phyloP scores from a whole-genome alignment of 2,329 filamentous ascomycete genomes.

The Fusarium floridanum region DNA sequence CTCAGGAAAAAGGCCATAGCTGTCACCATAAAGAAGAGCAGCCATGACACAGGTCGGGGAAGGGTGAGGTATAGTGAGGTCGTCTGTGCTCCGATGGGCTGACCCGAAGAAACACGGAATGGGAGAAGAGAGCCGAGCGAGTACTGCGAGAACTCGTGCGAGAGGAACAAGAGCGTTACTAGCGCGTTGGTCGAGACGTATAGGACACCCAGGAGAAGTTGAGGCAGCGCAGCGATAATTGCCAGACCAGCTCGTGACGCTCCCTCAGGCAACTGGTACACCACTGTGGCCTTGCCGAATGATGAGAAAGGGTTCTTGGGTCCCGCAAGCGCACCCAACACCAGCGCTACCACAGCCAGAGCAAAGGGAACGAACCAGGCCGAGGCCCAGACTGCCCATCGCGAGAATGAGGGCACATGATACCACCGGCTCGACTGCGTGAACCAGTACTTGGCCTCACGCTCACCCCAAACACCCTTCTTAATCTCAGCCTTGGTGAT shows the following conservation, averaged over 20 bases:
- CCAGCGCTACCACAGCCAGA: constrained; percentile 57
- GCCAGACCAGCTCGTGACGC: constrained; percentile 47
- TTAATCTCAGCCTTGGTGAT: constrained; percentile 61
- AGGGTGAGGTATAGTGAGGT: constrained; percentile 64
- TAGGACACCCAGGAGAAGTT: constrained; percentile 61
- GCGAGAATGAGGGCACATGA: constrained; percentile 55
- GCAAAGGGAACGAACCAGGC: constrained; percentile 56
- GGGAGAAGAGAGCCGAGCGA: constrained; percentile 45
- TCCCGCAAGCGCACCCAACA: constrained; percentile 49
- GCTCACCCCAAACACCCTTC: constrained; percentile 58
- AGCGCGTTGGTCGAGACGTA: constrained; percentile 63
- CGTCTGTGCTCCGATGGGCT: constrained; percentile 59
- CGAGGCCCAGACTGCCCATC: constrained; percentile 57
- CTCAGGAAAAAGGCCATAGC: constrained; percentile 61
- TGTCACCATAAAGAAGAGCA: constrained; percentile 59
- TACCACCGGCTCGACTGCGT: constrained; percentile 60
- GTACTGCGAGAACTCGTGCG: constrained; percentile 63
- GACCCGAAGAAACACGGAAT: constrained; percentile 62
- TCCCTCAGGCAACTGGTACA: constrained; percentile 49
- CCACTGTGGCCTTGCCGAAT: constrained; percentile 55
- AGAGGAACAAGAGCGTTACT: constrained; percentile 62
- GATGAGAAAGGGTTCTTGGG: constrained; percentile 50
- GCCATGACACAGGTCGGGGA: constrained; percentile 60
- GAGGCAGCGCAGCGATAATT: constrained; percentile 61
- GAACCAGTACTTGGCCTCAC: constrained; percentile 59